Evolutionary conservation across 2,329 filamentous ascomycete genomes (phyloP).

Genomic region (Waltergamsia citrina): DNA sequence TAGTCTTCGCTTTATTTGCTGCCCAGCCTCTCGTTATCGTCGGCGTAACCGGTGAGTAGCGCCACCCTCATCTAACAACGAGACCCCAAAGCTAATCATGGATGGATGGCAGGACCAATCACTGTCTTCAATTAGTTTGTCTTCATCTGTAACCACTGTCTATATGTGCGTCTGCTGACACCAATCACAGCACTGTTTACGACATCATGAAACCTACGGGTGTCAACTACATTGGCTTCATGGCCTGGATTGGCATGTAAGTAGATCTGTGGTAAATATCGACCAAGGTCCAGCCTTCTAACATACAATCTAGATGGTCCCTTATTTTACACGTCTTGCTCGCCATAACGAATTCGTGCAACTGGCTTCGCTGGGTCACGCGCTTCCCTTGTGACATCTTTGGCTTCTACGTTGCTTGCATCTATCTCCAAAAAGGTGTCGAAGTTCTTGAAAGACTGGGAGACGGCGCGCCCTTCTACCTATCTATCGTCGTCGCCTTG

Average conservation of each 20-base stretch:
- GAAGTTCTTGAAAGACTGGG: conserved; percentile 76
- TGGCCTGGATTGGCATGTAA: conserved; percentile 81
- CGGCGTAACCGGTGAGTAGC: conserved; percentile 68
- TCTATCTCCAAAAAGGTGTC: conserved; percentile 85
- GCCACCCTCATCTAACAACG: no score
- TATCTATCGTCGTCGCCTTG: conserved; percentile 67
- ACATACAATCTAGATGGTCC: conserved; percentile 52
- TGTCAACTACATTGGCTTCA: conserved; percentile 78
- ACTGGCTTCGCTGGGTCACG: conserved; percentile 81
- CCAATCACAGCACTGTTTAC: conserved; percentile 60
- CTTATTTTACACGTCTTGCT: conserved; percentile 77
- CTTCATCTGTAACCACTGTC: background rate
- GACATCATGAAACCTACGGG: conserved; percentile 73
- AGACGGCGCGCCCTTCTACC: conserved; percentile 57
- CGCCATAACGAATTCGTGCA: conserved; percentile 78
- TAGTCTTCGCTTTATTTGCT: conserved; percentile 71
- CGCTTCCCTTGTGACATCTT: conserved; percentile 91
- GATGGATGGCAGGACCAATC: conserved; percentile 71
- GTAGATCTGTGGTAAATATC: conserved; percentile 11
- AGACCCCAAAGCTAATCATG: no score
- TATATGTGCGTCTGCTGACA: conserved; percentile 3
- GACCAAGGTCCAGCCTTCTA: background rate
- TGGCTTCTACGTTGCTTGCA: conserved; percentile 86
- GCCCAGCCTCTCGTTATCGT: conserved; percentile 86
- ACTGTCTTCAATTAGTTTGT: conserved; percentile 82